A percentile compares a stretch with the other conserved stretches of the same genome.
These are phyloP conservation scores for Diaporthe capsici DNA, from an alignment of 2,329 filamentous ascomycete species.

Conservation along the genomic window DNA sequence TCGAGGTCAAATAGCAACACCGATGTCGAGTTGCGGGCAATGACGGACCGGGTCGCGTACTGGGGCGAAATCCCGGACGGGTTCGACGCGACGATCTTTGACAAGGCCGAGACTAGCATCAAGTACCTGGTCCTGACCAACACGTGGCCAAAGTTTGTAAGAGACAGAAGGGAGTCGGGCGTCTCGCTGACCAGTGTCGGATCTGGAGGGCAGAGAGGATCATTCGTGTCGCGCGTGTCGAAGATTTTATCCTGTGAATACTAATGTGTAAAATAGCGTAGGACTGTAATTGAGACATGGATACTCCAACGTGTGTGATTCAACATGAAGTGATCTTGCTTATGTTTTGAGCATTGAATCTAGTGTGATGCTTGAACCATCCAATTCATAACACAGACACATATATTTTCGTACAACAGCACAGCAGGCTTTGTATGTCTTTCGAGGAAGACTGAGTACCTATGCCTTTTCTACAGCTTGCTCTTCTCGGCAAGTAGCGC, in stretches of 20 bases:
- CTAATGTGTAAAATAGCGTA: conserved; percentile 11
- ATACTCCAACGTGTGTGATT: not conserved
- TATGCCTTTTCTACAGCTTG: conserved; percentile 25
- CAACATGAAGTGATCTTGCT: not conserved
- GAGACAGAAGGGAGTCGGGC: conserved; percentile 25
- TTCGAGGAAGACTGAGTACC: not conserved
- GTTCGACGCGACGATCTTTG: conserved; percentile 69
- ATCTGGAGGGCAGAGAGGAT: not conserved
- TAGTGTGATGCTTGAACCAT: no score
- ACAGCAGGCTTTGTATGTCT: not conserved
- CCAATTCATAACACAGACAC: no score
- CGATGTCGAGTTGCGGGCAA: conserved; percentile 26
- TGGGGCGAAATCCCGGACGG: conserved; percentile 60
- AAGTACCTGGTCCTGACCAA: conserved; percentile 78
- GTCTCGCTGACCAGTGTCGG: conserved; percentile 1
- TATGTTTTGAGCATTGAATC: not conserved
- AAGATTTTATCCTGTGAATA: conserved; percentile 26
- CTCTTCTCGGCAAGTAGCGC: conserved; percentile 40
- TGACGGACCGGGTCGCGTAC: conserved; percentile 44
- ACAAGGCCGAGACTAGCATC: conserved; percentile 70
- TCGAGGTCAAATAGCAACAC: conserved; percentile 36
- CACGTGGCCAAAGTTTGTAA: conserved; percentile 74
- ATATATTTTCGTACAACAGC: no score
- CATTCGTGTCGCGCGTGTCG: conserved; percentile 1
- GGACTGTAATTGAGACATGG: not conserved